phyloP scores from a whole-genome alignment of 371 early-diverging fungal species.

The Mucor irregularis region DNA sequence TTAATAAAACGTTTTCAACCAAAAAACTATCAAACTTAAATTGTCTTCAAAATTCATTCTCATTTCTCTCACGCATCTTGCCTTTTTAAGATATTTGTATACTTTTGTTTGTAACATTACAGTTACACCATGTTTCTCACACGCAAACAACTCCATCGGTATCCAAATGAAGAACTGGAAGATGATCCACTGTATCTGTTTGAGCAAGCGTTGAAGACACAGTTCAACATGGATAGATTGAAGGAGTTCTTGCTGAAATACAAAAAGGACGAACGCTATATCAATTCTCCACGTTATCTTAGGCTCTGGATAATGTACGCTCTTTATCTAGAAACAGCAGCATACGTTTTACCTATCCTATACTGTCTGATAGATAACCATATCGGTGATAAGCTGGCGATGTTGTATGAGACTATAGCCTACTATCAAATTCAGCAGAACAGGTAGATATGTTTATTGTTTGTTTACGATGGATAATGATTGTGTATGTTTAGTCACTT shows the following conservation, averaged over 20 bases:
- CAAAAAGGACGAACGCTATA: slow-evolving; percentile 11
- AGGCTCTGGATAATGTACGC: slow-evolving; percentile 34
- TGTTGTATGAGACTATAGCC: slow-evolving; percentile 32
- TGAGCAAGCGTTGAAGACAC: no score
- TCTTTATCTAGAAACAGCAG: slow-evolving; percentile 10
- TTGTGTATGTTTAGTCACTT: not conserved
- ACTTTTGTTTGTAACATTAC: not conserved
- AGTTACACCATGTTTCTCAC: slow-evolving; percentile 7
- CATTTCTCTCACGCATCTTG: not conserved
- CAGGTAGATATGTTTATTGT: not conserved
- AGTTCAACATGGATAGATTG: not conserved
- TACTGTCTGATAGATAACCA: slow-evolving; percentile 19
- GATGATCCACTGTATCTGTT: slow-evolving; percentile 14
- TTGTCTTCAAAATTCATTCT: not conserved
- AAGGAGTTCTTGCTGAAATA: not conserved
- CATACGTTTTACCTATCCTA: slow-evolving; percentile 19
- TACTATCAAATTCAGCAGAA: slow-evolving; percentile 2
- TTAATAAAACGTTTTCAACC: no score
- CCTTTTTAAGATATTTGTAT: not conserved
- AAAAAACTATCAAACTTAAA: no score
- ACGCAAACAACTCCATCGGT: slow-evolving; percentile 1
- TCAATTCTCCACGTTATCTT: slow-evolving; percentile 28
- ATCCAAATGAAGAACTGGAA: not conserved
- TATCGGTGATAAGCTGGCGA: slow-evolving; percentile 32
- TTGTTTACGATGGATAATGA: no score